Base-by-base conservation (phyloP, 2,329 filamentous ascomycete genomes). In the Hypoxylon sp. region DNA sequence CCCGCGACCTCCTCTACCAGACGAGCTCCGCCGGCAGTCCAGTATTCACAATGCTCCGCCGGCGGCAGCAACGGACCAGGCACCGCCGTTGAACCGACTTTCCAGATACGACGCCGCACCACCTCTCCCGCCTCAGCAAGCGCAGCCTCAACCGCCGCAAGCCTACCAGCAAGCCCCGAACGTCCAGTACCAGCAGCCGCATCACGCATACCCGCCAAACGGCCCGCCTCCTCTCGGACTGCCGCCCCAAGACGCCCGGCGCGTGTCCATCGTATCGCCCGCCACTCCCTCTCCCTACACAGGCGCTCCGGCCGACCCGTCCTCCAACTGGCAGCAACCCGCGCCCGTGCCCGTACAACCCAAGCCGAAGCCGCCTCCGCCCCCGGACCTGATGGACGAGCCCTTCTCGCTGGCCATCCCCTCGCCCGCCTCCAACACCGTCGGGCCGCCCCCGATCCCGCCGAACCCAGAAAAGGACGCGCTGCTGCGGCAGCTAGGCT, bases 391-490 rank as follows among this genome's bases (percentile, higher is more conserved):
- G 21, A 79, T 87, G 66, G 84, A 87, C 60, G 83, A 83, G 50
- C 83, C 84, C 26, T 73, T 86, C 11, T 80, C 79, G 8, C 73
- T 85, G 20, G 67, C 78, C 13, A 76, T 83, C 10, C 79, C 83
- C 2, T 74, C 79, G 1, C 73, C 77, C 3, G 76, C 79, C 0
- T 24, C 54, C 26, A 48, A 42, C 20, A 77, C 81, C 18, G 72
- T 86, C 6, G 82, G 88, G 4, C 86, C 92, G 0, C 94, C 95
- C 0, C 93, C 94, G 0, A 92, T 97, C 26, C 94, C 95, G 0
- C 93, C 92, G 0, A 99, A 99, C 69, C 95, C 95, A 0, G 92
- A 98, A 75, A 97, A 97, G 72, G 92, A 98, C 73, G 88, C 90
- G 17, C 84, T 98, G 13, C 82, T 97, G 2, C 83, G 84, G 49